Evolutionary conservation across 169 alveolate genomes (phyloP).

Genomic region (Eimeria praecox): DNA sequence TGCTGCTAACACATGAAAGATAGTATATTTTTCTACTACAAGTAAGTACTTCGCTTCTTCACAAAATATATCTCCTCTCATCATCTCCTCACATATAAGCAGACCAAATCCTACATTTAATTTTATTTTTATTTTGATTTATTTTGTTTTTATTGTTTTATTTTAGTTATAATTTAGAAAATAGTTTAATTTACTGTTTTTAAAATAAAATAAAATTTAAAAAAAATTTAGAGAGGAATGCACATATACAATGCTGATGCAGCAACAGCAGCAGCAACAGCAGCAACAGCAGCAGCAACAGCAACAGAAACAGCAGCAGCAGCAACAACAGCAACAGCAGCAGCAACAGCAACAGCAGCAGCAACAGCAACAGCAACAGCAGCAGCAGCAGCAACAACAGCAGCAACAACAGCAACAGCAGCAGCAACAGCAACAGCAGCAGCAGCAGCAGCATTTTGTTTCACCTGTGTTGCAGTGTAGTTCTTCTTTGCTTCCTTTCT

Average conservation of each 20-base stretch:
- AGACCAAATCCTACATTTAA: too few relatives aligned
- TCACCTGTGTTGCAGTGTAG: conserved; percentile 17
- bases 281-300: neutral
- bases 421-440: neutral
- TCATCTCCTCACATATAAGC: too few relatives aligned
- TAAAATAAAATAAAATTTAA: too few relatives aligned
- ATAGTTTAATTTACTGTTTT: too few relatives aligned
- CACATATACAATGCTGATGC: too few relatives aligned
- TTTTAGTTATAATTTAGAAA: too few relatives aligned
- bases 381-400: conserved; percentile 13
- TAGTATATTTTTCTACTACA: too few relatives aligned
- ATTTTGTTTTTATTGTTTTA: too few relatives aligned
- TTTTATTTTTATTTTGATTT: too few relatives aligned
- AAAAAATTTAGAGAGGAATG: neutral
- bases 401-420: neutral
- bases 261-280: conserved; percentile 34
- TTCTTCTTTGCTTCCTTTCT: neutral
- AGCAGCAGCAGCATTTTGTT: neutral
- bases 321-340: neutral
- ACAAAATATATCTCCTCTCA: too few relatives aligned
- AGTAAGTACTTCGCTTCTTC: too few relatives aligned
- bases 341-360: neutral
- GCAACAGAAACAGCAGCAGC: neutral
- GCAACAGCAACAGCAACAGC: neutral
- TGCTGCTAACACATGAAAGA: too few relatives aligned